Base-by-base conservation (phyloP, 352 stramenopile species). In the Phytophthora nicotianae region DNA sequence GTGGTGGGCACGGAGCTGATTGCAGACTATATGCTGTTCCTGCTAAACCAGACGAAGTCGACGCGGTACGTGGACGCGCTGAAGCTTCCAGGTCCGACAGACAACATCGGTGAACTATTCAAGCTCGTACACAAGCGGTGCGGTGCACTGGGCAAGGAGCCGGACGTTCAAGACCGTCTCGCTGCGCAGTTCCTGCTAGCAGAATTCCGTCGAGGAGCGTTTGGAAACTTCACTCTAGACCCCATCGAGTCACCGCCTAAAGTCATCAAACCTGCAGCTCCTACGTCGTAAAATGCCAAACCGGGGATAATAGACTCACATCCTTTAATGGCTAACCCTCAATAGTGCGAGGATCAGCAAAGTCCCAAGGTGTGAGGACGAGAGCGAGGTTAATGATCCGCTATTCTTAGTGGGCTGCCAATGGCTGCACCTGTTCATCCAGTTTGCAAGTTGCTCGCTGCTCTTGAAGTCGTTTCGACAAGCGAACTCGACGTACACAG, bases 21-120 rank as follows among this genome's bases (percentile, higher is more conserved):
- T 43, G 89, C 89, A 11, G 89, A 97, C 62, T 96, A 94, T 56
- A 91, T 97, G 81, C 76, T 97, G 21, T 97, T 91, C 68, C 70
- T 79, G 53, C 73, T 97, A 17, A 97, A 97, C 54, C 78, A 90
- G 43, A 77, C 86, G 58, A 71, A 81, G 14, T 92, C 85, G 8
- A 92, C 77, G 50, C 77, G 78, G 8, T 97, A 97, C 52, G 86
- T 94, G 23, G 81, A 93, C 23, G 72, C 77, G 53, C 52, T 97
- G 16, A 74, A 80, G 24, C 68, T 97, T 24, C 32, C 66, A 4
- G 70, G 70, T 24, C 83, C 86, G n/a, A 95, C 78, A 20, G 86
- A 96, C 50, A 65, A 90, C 51, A 89, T 97, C 26, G 59, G 81
- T 2, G 72, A 79, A 21, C 53, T 97, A 5, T 88, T 97, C 24